A percentile compares a stretch with the other conserved stretches of the same genome.
phyloP scores from a whole-genome alignment of 257 asterid species.

The Mitragyna speciosa region DNA sequence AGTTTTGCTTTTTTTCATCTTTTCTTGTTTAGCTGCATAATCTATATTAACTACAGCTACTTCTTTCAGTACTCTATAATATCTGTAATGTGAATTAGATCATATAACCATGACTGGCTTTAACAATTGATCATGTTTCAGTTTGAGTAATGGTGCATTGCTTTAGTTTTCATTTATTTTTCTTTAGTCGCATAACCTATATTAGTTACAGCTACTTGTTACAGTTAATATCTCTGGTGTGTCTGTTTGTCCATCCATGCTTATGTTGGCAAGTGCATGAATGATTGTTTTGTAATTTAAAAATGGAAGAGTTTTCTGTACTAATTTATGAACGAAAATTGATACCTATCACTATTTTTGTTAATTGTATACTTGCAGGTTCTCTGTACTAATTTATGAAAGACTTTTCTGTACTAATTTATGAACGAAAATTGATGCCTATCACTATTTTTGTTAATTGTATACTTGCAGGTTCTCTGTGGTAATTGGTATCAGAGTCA shows the following conservation, averaged over 20 bases:
- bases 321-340: not conserved
- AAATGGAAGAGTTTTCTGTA: not conserved
- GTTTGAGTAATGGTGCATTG: not conserved
- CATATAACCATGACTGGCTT: not conserved
- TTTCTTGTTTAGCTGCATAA: not conserved
- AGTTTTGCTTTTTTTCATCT: not conserved
- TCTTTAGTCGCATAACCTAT: not conserved
- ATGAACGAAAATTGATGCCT: not conserved
- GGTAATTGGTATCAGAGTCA: slow-evolving; percentile 70
- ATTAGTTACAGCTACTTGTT: not conserved
- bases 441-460: slow-evolving; percentile 1
- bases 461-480: slow-evolving; percentile 61
- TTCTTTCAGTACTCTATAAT: not conserved
- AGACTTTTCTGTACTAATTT: not conserved
- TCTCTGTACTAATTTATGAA: slow-evolving; percentile 61
- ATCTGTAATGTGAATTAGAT: not conserved
- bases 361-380: slow-evolving; percentile 48
- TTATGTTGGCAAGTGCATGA: not conserved
- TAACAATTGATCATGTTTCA: not conserved
- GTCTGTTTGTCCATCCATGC: not conserved
- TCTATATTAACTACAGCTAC: not conserved
- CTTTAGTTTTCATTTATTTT: not conserved
- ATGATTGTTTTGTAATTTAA: not conserved
- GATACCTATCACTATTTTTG: not conserved
- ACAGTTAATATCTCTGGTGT: not conserved